A percentile compares a stretch with the other conserved stretches of the same genome.
Conservation (phyloP, 2,329 filamentous ascomycete species). For the Parastagonospora nodorum region DNA sequence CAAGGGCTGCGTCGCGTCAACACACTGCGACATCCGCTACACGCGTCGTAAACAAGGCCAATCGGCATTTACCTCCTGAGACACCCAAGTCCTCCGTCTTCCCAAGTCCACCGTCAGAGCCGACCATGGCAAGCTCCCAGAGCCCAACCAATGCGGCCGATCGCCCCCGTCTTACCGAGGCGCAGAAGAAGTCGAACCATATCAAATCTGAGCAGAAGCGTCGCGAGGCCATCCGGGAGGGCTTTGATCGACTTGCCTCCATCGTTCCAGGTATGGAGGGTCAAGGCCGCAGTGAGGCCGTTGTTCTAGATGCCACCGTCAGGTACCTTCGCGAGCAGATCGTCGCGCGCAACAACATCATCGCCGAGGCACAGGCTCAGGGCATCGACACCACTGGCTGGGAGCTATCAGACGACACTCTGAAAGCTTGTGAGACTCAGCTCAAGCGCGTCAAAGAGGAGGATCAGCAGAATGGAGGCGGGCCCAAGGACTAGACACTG, state of each 20-base stretch:
- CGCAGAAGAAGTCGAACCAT: slow-evolving; percentile 76
- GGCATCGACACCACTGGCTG: slow-evolving; percentile 41
- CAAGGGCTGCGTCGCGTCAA: background rate
- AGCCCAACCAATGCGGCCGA: slow-evolving; percentile 47
- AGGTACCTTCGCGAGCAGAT: slow-evolving; percentile 51
- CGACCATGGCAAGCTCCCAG: slow-evolving; percentile 29
- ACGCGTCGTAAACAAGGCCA: slow-evolving; percentile 2
- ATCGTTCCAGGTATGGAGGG: slow-evolving; percentile 83
- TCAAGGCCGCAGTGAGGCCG: slow-evolving; percentile 81
- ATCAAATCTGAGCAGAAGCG: slow-evolving; percentile 71
- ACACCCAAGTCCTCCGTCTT: background rate
- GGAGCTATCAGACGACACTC: slow-evolving; percentile 37
- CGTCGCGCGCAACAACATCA: slow-evolving; percentile 41
- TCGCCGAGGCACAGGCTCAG: slow-evolving; percentile 42
- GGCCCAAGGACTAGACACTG: background rate
- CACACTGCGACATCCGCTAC: slow-evolving; percentile 1
- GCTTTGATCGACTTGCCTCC: slow-evolving; percentile 79
- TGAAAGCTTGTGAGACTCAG: slow-evolving; percentile 34
- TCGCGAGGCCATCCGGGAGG: slow-evolving; percentile 76
- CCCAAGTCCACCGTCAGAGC: slow-evolving; percentile 1
- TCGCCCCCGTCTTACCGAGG: slow-evolving; percentile 69
- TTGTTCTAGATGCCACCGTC: slow-evolving; percentile 69
- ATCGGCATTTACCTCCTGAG: background rate
- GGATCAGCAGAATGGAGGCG: slow-evolving; percentile 18
- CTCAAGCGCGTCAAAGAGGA: slow-evolving; percentile 28